Base-by-base conservation (phyloP, 768 basidiomycete species). In the Coprinellus micaceus region DNA sequence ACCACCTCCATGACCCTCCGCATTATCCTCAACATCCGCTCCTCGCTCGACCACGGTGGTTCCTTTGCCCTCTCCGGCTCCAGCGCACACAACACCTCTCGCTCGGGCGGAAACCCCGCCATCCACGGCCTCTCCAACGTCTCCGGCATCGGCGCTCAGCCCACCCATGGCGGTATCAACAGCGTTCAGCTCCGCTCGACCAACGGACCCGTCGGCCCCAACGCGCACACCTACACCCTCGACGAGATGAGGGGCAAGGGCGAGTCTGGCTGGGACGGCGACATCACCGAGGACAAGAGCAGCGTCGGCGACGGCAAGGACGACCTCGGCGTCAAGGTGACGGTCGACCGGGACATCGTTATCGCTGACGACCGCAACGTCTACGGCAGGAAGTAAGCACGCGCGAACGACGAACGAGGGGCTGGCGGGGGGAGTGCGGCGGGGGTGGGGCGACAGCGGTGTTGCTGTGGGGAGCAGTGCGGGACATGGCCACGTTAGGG, bases 1-100 rank as follows among this genome's bases (percentile, higher is more conserved):
- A 93, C 91, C 26, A 85, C 89, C 39, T 90, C 91, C 17, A 93
- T 93, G 91, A 82, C 85, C 29, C 85, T 92, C 65, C 89, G 91
- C 62, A 91, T 94, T 76, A 78, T 94, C 60, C 87, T 94, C 63
- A 81, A 82, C 59, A 86, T 93, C 50, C 85, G 88, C 53, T 91
- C 90, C n/a, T 68, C 82, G 24, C 88, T 92, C 67, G 78, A 74
- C 22, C 69, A 80, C 40, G 91, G 91, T 40, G 91, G 91, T 21
- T 76, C 78, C 44, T 92, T 91, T 66, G 81, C 82, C 15, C 69
- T 79, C n/a, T 78, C 80, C 53, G 80, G 71, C 25, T 72, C 78
- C 65, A 37, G 74, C 63, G 52, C 66, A 69, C 19, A 58, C 55
- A 69, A 68, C 54, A 59, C 65, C 48, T 80, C 82, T n/a, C 79